A percentile compares a stretch with the other conserved stretches of the same genome.
These are phyloP conservation scores for Claviceps sorghi DNA, from an alignment of 2,329 filamentous ascomycete species.

Conservation along the genomic window DNA sequence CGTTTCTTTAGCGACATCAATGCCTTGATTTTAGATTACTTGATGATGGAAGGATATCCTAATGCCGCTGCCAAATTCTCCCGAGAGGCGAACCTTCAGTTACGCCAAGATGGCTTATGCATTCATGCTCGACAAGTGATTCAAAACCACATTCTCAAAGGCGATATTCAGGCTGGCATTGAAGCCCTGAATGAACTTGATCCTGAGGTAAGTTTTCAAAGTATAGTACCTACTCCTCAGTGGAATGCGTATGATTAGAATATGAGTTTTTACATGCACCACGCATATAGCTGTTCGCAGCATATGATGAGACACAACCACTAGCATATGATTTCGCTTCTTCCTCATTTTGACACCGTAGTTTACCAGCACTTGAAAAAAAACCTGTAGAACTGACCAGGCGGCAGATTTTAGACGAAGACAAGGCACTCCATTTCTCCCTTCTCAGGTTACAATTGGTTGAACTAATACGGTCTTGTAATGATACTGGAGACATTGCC, in stretches of 20 bases:
- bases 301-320: constrained; percentile 82
- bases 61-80: constrained; percentile 88
- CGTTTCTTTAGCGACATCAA: constrained; percentile 67
- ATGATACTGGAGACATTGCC: constrained; percentile 53
- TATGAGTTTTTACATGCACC: constrained; percentile 90
- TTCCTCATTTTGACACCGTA: background rate
- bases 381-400: constrained; percentile 4
- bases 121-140: constrained; percentile 73
- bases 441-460: constrained; percentile 82
- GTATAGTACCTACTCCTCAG: background rate
- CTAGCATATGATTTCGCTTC: constrained; percentile 26
- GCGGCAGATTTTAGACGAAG: constrained; percentile 69
- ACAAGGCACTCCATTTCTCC: constrained; percentile 75
- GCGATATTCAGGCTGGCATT: constrained; percentile 75
- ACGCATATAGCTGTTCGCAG: constrained; percentile 79
- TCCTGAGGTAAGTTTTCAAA: constrained; percentile 58
- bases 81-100: constrained; percentile 74
- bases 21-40: constrained; percentile 85
- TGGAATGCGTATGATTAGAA: constrained; percentile 65
- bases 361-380: background rate
- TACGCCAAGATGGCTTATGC: constrained; percentile 54
- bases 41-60: constrained; percentile 90
- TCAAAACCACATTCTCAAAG: constrained; percentile 68
- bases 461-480: constrained; percentile 74
- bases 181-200: constrained; percentile 79